Evolutionary conservation across 345 rosid genomes (phyloP), one percentile per base, ranked within the genome.

Genomic region (Durio zibethinus): DNA sequence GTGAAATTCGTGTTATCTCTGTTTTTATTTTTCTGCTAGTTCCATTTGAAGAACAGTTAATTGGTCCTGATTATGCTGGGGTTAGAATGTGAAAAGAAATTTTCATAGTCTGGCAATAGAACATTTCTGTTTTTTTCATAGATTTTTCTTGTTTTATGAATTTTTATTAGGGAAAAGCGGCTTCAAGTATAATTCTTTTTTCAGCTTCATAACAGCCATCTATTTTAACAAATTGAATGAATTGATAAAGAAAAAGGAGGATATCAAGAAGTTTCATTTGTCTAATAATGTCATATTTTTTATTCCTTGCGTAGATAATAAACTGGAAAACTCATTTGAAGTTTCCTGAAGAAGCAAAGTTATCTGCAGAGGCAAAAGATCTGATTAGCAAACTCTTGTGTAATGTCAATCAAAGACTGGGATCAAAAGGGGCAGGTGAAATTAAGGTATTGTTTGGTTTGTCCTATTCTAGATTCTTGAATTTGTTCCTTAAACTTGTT

Each of bases 261-360:
- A 53, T 50, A 2, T 35, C 21, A 20, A 56, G 60, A 27, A 23
- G 73, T 62, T 70, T 60, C 11, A 29, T 76, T 69, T 47, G 43
- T 11, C 69, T 62, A 74, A 72, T 57, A 40, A 66, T 57, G 59
- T 42, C 60, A 40, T 47, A 23, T 74, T 52, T 67, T 14, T 50
- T 73, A 25, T 59, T 75, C 27, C 62, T 77, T 73, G 69, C 72
- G 59, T 86, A 93, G 98, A 95, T 93, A 79, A 98, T 95, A 59
- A 90, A 93, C 79, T 92, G 99, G 99, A 95, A 76, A 92, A 88
- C 91, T 63, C 98, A 93, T 88, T 82, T 95, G 85, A 95, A 95
- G 90, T 93, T 91, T 80, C 99, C 98, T 69, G 94, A 89, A 85
- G 99, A 95, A 87, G 97, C 91, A 78, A 89, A 75, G 78, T 83